Evolutionary conservation across 805 yeast genomes (phyloP).

Genomic region (Lipomyces anomalus): DNA sequence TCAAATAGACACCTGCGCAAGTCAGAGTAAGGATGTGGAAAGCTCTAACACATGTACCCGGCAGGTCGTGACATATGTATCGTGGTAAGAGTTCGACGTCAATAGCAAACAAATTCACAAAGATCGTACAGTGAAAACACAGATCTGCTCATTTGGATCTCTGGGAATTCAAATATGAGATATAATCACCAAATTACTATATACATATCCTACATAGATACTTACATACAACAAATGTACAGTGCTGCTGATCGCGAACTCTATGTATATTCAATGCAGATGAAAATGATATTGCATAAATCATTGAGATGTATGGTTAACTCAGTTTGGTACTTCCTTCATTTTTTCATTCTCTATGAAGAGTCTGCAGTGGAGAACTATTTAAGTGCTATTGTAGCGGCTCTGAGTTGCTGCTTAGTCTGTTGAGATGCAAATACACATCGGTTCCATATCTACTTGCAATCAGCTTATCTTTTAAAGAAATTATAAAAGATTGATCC

Average conservation of each 20-base stretch:
- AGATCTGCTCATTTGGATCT: neutral
- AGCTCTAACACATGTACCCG: slow-evolving; percentile 4
- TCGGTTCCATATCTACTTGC: slow-evolving; percentile 92
- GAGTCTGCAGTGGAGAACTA: no score
- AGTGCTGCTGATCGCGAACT: neutral
- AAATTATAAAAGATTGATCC: neutral
- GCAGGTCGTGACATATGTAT: neutral
- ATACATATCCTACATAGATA: neutral
- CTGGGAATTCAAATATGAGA: neutral
- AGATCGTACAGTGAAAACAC: neutral
- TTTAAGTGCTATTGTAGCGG: slow-evolving; percentile 47
- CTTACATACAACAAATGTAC: neutral
- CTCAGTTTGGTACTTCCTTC: neutral
- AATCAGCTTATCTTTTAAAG: no score
- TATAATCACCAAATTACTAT: neutral
- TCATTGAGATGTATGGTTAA: neutral
- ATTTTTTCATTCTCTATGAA: neutral
- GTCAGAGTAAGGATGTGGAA: slow-evolving; percentile 9
- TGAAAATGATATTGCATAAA: no score
- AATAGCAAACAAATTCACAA: neutral
- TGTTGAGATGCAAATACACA: slow-evolving; percentile 77
- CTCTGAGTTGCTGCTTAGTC: slow-evolving; percentile 67
- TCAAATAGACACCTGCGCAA: slow-evolving; percentile 13
- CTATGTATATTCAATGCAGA: no score
- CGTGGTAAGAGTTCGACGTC: neutral